Percentiles rank a stretch among this genome's conserved stretches.
Evolutionary conservation across 495 filamentous ascomycete genomes (phyloP).

Genomic region (Neurospora pannonica): DNA sequence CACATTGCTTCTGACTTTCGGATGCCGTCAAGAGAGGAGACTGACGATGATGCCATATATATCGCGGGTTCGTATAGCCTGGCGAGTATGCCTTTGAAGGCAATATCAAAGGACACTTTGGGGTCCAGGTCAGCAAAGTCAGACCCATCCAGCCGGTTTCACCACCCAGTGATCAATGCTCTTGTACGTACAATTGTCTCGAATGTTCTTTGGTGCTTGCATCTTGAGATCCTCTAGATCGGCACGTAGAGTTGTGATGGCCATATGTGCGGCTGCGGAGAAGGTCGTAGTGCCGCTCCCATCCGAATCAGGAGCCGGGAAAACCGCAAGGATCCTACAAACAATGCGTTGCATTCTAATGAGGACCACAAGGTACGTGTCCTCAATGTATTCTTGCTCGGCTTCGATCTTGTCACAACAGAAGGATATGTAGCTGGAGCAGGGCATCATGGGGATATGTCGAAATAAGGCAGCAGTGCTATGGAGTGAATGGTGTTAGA

Average conservation of each 20-base stretch:
- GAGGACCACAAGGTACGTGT: slow-evolving; percentile 9
- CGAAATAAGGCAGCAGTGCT: slow-evolving; percentile 12
- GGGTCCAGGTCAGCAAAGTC: background rate
- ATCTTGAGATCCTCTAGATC: slow-evolving; percentile 9
- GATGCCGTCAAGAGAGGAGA: background rate
- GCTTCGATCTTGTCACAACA: slow-evolving; percentile 13
- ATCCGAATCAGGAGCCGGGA: slow-evolving; percentile 11
- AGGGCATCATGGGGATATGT: slow-evolving; percentile 6
- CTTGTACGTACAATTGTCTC: slow-evolving; percentile 5
- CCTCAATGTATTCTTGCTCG: slow-evolving; percentile 6
- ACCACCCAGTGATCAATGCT: background rate
- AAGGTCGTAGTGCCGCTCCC: background rate
- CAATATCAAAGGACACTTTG: slow-evolving; percentile 7
- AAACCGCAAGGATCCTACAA: slow-evolving; percentile 1
- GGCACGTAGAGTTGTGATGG: slow-evolving; percentile 5
- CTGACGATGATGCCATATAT: slow-evolving; percentile 2
- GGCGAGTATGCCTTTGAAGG: slow-evolving; percentile 7
- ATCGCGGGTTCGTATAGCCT: slow-evolving; percentile 18
- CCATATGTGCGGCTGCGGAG: slow-evolving; percentile 9
- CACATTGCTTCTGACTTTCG: slow-evolving; percentile 13
- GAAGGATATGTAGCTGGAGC: slow-evolving; percentile 8
- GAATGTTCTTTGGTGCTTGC: slow-evolving; percentile 1
- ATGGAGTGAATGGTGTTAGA: background rate
- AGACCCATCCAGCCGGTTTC: background rate
- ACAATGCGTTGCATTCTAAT: slow-evolving; percentile 12